Base-by-base conservation (phyloP, 2,329 filamentous ascomycete species). In the Beauveria brongniartii region DNA sequence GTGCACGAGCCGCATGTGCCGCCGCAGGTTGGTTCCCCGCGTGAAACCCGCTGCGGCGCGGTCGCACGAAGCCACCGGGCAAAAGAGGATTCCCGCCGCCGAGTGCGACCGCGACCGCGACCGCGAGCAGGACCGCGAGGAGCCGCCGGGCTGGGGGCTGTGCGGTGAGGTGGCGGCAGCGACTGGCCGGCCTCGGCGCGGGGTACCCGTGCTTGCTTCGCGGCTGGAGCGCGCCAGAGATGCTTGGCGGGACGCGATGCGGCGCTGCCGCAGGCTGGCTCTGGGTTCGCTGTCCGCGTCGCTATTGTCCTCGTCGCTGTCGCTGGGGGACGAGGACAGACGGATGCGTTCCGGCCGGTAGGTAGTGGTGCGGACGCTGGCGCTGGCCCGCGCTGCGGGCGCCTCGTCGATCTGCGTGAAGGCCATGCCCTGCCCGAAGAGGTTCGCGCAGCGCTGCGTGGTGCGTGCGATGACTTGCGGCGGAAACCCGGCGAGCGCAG, bases 341-440 rank as follows among this genome's bases (percentile, higher is more conserved):
- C 54, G 65, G 43, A 73, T 67, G 24, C 64, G 65, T 20, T 70
- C 66, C 0, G 73, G 73, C 12, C 63, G 68, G 61, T 74, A 74
- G 18, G 69, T 68, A 40, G 65, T 63, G 5, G 66, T 69, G 41
- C 64, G 64, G 34, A 71, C 65, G 18, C 68, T 68, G 3, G 63
- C 61, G 1, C 62, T 63, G 8, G 66, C 65, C 4, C 47, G 34
- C 2, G 67, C 65, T 5, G 62, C 60, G 7, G 70, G 69, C 3
- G 65, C 65, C 52, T 77, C 75, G 57, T 70, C 67, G n/a, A 91
- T 74, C 0, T 78, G 83, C 26, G 81, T 78, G 61, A 92, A 79
- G 2, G 77, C 74, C 82, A 94, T 91, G 26, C 81, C 77, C 72
- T 94, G 83, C 0, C 81, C 82, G 67, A 97, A 96, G 0, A 96